Base-by-base conservation (phyloP, 208 protist genomes). In the Acanthamoeba lenticulata region DNA sequence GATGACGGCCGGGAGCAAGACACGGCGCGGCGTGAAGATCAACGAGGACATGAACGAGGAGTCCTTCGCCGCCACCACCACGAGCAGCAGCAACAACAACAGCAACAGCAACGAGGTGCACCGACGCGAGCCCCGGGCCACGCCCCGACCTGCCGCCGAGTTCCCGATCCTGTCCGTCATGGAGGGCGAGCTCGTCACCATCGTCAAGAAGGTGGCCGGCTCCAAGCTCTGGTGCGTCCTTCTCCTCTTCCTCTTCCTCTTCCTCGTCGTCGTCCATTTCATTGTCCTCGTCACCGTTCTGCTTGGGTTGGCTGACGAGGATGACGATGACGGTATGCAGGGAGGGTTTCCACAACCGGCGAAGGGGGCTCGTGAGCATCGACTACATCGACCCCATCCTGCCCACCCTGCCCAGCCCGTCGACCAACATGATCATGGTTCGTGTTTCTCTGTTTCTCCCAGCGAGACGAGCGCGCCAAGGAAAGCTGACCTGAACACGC, bases 331-430 rank as follows among this genome's bases (percentile, higher is more conserved):
- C 7, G 19, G 21, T 38, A 29, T 2, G 6, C 19, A 52, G 85
- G 85, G 27, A 42, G 34, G 85, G 85, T 2, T 91, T 62, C 27
- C 52, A 91, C 55, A 91, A 91, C 52, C 34, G 57, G 6, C 24
- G 15, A 34, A 19, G 36, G n/a, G 85, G 85, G 4, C n/a, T 62
- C 47, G 24, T 91, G 32, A 60, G 44, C 85, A 91, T 91, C 57
- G 85, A 91, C 32, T 91, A 91, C 36, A 91, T 91, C 42, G 77
- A 86, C 44, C 44, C 77, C 15, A 86, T 86, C 32, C n/a, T 32
- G 42, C 77, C 77, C 27, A 86, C 77, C 15, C 9, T 57, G 44
- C 40, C 42, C 17, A 45, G 69, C 27, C 40, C 40, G 19, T 86
- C 77, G 27, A 36, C 77, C 29, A 86, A 86, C 24, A 60, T 86